These are phyloP conservation scores for Hemisphaericaspora xylofermentans DNA, from an alignment of 1,139 yeast genomes.

Conservation along the genomic window DNA sequence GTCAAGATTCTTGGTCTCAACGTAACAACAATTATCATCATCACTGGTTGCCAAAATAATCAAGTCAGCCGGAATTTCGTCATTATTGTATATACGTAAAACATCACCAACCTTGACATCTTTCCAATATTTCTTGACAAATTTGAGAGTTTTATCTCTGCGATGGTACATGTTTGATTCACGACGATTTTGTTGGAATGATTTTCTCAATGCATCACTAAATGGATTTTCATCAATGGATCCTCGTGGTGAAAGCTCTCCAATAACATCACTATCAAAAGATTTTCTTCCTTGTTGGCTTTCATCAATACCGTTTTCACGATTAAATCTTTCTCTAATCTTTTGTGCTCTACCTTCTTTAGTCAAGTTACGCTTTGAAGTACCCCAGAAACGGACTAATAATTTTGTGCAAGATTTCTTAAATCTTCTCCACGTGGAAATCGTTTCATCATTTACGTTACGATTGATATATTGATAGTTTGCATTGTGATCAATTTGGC, in stretches of 20 bases:
- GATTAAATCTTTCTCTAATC: slow-evolving; percentile 20
- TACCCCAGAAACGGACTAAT: slow-evolving; percentile 28
- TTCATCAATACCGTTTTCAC: slow-evolving; percentile 8
- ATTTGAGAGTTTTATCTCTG: slow-evolving; percentile 26
- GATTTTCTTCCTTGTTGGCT: slow-evolving; percentile 26
- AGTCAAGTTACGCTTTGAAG: slow-evolving; percentile 32
- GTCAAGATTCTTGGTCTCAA: slow-evolving; percentile 60
- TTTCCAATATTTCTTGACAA: slow-evolving; percentile 48
- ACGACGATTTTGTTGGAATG: slow-evolving; percentile 20
- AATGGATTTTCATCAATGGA: slow-evolving; percentile 25
- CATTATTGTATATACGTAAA: slow-evolving; percentile 51
- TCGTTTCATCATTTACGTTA: slow-evolving; percentile 47
- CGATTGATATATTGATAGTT: slow-evolving; percentile 32
- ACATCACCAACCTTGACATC: slow-evolving; percentile 56
- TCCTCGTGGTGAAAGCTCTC: slow-evolving; percentile 15
- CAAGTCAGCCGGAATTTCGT: slow-evolving; percentile 59
- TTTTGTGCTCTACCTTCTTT: slow-evolving; percentile 40
- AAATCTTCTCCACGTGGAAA: slow-evolving; percentile 60
- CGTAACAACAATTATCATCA: slow-evolving; percentile 53
- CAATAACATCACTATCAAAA: slow-evolving; percentile 31
- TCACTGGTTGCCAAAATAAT: slow-evolving; percentile 52
- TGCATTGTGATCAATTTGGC: slow-evolving; percentile 17
- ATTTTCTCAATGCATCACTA: slow-evolving; percentile 20
- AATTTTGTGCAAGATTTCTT: slow-evolving; percentile 48
- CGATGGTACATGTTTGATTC: slow-evolving; percentile 11